Percentiles rank a stretch among this genome's conserved stretches.
Evolutionary conservation across 192 early-diverging fungal species (phyloP).

Genomic region (Coemansia sp.): DNA sequence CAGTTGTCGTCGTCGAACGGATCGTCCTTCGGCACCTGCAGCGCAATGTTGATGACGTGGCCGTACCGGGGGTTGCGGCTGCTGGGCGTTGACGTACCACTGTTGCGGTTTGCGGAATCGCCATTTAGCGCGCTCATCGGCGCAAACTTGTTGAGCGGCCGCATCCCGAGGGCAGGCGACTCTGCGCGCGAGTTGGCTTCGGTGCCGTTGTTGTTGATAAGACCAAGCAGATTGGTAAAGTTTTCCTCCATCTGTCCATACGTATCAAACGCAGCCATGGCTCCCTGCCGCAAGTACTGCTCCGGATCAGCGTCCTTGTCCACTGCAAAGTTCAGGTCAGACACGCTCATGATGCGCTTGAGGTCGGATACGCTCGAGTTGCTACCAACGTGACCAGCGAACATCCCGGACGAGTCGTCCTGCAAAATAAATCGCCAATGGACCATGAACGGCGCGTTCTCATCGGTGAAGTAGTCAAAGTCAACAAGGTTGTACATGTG

Average conservation of each 20-base stretch:
- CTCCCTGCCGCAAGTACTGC: slow-evolving; percentile 81
- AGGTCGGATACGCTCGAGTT: slow-evolving; percentile 46
- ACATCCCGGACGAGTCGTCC: slow-evolving; percentile 57
- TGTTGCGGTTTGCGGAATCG: slow-evolving; percentile 15
- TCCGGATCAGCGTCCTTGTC: slow-evolving; percentile 64
- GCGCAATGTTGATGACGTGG: slow-evolving; percentile 85
- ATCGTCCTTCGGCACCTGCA: slow-evolving; percentile 63
- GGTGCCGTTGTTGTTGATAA: slow-evolving; percentile 58
- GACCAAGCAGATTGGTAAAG: slow-evolving; percentile 60
- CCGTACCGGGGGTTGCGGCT: slow-evolving; percentile 51
- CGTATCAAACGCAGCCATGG: slow-evolving; percentile 74
- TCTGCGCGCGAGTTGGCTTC: slow-evolving; percentile 46
- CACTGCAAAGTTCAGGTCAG: slow-evolving; percentile 77
- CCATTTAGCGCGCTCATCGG: slow-evolving; percentile 50
- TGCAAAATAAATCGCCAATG: slow-evolving; percentile 78
- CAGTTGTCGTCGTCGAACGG: slow-evolving; percentile 70
- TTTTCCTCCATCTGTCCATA: slow-evolving; percentile 69
- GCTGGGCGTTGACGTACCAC: slow-evolving; percentile 19
- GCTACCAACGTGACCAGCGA: slow-evolving; percentile 28
- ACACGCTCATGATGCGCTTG: slow-evolving; percentile 74
- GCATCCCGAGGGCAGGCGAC: slow-evolving; percentile 47
- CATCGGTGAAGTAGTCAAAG: slow-evolving; percentile 71
- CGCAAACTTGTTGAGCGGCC: slow-evolving; percentile 24
- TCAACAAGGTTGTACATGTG: slow-evolving; percentile 93
- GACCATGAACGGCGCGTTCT: slow-evolving; percentile 62